Evolutionary conservation across 2,329 filamentous ascomycete species (phyloP).

Genomic region (Septoria petroselini): DNA sequence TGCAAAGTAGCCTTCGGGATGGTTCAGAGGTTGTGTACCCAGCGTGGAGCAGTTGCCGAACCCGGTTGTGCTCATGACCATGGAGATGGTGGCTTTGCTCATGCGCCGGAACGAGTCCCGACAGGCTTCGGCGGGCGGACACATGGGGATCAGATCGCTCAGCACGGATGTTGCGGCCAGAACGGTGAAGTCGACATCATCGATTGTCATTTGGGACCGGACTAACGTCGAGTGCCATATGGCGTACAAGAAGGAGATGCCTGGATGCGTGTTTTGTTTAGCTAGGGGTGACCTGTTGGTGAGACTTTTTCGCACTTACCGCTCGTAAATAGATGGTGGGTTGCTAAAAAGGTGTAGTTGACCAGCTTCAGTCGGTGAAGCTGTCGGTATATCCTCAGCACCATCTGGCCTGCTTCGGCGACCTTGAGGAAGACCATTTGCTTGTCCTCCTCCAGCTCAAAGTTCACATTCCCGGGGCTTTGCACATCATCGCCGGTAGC

Average conservation of each 20-base stretch:
- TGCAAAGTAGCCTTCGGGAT: conserved; percentile 32
- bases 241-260: conserved; percentile 89
- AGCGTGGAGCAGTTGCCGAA: conserved; percentile 55
- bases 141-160: conserved; percentile 87
- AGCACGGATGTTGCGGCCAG: conserved; percentile 90
- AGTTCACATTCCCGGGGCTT: conserved; percentile 53
- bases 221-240: conserved; percentile 95
- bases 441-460: conserved; percentile 73
- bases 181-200: conserved; percentile 97
- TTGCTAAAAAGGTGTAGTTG: conserved; percentile 93
- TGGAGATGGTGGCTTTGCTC: conserved; percentile 90
- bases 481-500: conserved; percentile 55
- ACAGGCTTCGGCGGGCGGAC: conserved; percentile 90
- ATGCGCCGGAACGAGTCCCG: conserved; percentile 93
- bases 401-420: conserved; percentile 89
- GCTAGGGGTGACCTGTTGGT: not conserved
- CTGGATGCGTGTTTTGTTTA: conserved; percentile 37
- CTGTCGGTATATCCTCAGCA: conserved; percentile 84
- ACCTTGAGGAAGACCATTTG: conserved; percentile 92
- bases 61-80: conserved; percentile 77
- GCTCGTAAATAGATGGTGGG: conserved; percentile 95
- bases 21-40: conserved; percentile 32
- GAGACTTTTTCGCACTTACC: conserved; percentile 51
- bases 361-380: conserved; percentile 83
- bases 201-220: conserved; percentile 78